Percentiles rank a stretch among this genome's conserved stretches.
Evolutionary conservation across 495 filamentous ascomycete species (phyloP).

Genomic region (Daldinia concentrica): DNA sequence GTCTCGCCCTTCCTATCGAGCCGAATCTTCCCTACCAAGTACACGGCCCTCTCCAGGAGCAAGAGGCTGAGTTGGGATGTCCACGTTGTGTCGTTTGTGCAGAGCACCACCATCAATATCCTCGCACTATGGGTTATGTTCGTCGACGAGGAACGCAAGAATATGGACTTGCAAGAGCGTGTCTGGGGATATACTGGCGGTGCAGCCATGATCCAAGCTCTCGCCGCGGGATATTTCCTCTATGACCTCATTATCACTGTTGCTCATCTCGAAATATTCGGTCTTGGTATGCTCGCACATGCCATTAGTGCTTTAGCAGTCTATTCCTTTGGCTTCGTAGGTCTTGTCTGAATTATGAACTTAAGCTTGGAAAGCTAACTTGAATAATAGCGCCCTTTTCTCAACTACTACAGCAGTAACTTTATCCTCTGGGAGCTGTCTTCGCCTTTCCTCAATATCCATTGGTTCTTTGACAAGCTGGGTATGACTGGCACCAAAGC

Average conservation of each 20-base stretch:
- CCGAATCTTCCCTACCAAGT: conserved; percentile 74
- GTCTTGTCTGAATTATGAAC: conserved; percentile 48
- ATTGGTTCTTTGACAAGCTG: conserved; percentile 99
- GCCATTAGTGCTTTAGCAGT: conserved; percentile 85
- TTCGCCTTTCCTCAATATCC: conserved; percentile 91
- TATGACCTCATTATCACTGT: conserved; percentile 87
- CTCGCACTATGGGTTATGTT: conserved; percentile 87
- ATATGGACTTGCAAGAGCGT: conserved; percentile 77
- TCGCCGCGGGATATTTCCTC: conserved; percentile 94
- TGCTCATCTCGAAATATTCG: conserved; percentile 80
- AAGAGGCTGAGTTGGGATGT: conserved; percentile 95
- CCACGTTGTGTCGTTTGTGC: conserved; percentile 91
- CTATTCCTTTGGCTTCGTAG: conserved; percentile 91
- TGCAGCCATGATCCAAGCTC: conserved; percentile 81
- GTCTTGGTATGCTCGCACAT: conserved; percentile 88
- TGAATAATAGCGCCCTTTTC: conserved; percentile 76
- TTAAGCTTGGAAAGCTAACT: conserved; percentile 4
- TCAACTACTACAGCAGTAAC: conserved; percentile 88
- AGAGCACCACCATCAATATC: conserved; percentile 80
- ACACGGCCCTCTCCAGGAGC: conserved; percentile 69
- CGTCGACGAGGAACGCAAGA: conserved; percentile 75
- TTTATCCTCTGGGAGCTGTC: conserved; percentile 99
- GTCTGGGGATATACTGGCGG: conserved; percentile 89
- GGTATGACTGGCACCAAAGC: conserved; percentile 83
- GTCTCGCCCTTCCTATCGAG: conserved; percentile 79